Evolutionary conservation across 441 rosid genomes (phyloP).

Genomic region (Adansonia rubrostipa): DNA sequence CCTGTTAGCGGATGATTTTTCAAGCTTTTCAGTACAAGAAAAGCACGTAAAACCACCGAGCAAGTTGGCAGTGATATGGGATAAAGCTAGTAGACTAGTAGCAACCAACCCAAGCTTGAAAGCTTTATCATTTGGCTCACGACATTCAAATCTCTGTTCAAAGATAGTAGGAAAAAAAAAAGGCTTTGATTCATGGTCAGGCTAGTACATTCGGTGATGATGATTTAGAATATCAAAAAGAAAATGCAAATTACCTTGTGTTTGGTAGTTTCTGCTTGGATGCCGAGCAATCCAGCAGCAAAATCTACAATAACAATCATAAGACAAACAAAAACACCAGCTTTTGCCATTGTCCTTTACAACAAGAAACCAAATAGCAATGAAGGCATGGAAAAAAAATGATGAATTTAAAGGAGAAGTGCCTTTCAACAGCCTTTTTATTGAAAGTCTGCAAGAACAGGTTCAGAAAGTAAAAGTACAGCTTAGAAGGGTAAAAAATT

Average conservation of each 20-base stretch:
- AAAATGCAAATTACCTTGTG: conserved; percentile 31
- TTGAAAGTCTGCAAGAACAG: neutral
- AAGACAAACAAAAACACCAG: conserved; percentile 28
- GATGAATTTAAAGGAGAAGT: too few species aligned
- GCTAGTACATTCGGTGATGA: neutral
- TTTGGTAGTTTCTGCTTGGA: conserved; percentile 33
- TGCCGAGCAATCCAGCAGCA: conserved; percentile 34
- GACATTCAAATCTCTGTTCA: conserved; percentile 7
- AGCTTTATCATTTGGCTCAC: conserved; percentile 9
- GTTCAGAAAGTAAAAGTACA: neutral
- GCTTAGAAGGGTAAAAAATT: neutral
- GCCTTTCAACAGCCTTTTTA: neutral
- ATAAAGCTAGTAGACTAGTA: conserved; percentile 31
- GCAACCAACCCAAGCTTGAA: conserved; percentile 38
- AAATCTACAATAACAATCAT: conserved; percentile 35
- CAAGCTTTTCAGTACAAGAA: conserved; percentile 38
- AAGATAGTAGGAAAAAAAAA: neutral
- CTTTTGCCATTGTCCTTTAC: conserved; percentile 15
- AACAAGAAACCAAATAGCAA: neutral
- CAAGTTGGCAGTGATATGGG: conserved; percentile 37
- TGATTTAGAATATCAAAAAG: neutral
- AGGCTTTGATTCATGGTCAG: neutral
- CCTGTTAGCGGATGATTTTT: conserved; percentile 33
- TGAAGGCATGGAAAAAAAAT: neutral
- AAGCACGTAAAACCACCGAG: conserved; percentile 41